phyloP scores from a whole-genome alignment of 73 alveolate genomes.

The Stentor coeruleus region DNA sequence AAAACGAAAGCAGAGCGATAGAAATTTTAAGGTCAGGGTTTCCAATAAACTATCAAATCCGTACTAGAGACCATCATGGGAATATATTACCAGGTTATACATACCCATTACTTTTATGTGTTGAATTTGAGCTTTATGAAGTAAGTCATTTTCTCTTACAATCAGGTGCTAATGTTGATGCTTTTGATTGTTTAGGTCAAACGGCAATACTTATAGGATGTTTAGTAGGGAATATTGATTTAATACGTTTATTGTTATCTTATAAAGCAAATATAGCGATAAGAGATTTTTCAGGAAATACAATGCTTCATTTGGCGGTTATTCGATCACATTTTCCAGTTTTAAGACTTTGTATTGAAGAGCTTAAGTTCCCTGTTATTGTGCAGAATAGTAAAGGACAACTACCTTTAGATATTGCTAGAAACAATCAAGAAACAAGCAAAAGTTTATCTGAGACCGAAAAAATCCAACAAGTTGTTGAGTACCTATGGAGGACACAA shows the following conservation, averaged over 20 bases:
- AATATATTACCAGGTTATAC: neutral
- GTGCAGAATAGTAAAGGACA: neutral
- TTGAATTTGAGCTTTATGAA: too few species aligned
- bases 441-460: slow-evolving; percentile 2
- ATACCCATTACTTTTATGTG: neutral
- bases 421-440: neutral
- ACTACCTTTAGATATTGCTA: neutral
- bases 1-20: neutral
- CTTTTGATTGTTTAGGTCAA: neutral
- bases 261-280: neutral
- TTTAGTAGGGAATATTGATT: neutral
- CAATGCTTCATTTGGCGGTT: slow-evolving; percentile 5
- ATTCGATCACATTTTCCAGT: neutral
- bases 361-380: neutral
- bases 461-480: slow-evolving; percentile 10
- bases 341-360: neutral
- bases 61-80: neutral
- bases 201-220: neutral
- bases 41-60: neutral
- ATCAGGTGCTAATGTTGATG: neutral
- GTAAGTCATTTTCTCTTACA: neutral
- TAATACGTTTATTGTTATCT: neutral
- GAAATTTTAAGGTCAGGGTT: neutral
- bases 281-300: neutral
- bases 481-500: neutral